Conservation (phyloP, 441 rosid genomes). For the Corymbia calophylla region DNA sequence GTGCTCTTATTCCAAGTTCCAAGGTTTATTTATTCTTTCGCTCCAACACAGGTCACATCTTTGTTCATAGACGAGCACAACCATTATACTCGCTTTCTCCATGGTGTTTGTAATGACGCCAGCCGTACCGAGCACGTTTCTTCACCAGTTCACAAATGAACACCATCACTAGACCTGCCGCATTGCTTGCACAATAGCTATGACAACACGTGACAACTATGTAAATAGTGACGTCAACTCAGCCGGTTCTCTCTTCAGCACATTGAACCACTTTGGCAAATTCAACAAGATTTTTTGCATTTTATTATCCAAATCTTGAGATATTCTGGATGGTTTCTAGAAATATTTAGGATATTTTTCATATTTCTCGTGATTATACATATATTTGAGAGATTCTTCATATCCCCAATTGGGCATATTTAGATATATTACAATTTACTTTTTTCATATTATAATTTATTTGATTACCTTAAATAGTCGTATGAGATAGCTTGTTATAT, state of each 20-base stretch:
- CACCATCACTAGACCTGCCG: neutral
- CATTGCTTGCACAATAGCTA: too few species aligned
- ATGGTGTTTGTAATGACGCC: neutral
- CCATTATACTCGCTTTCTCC: neutral
- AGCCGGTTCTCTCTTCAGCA: neutral
- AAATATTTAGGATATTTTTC: neutral
- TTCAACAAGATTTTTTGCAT: neutral
- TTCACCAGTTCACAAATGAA: rapidly evolving
- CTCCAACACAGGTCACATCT: neutral
- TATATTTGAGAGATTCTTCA: neutral
- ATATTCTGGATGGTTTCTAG: neutral
- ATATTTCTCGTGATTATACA: neutral
- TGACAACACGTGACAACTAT: neutral
- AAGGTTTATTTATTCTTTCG: neutral
- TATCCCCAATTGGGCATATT: neutral
- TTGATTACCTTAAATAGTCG: neutral
- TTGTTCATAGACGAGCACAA: neutral
- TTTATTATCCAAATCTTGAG: neutral
- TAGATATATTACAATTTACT: neutral
- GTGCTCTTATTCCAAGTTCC: too few species aligned
- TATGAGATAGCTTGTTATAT: neutral
- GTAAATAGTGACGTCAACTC: neutral
- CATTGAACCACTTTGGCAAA: neutral
- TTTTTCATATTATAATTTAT: too few species aligned
- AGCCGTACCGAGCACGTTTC: neutral